Base-by-base conservation (phyloP, 108 stramenopile genomes). In the Chaetoceros tenuissimus region DNA sequence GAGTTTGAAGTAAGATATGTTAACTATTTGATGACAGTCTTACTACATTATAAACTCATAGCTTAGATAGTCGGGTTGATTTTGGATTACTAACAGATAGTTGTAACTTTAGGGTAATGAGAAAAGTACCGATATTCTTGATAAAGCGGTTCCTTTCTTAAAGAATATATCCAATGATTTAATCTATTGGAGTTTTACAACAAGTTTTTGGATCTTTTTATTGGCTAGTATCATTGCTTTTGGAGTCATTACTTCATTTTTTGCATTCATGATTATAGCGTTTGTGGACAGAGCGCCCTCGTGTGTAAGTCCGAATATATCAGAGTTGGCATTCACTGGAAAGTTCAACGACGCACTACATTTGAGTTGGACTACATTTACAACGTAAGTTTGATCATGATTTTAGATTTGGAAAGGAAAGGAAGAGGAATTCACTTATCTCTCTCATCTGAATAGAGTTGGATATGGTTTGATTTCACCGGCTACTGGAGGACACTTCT, bases 311-410 rank as follows among this genome's bases (percentile, higher is more conserved):
- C 34, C 34, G 5, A 13, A 5, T 13, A 40, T 40, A 40, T 5
- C 34, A 40, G 34, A 40, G 48, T n/a, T 24, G 7, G 13, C 48
- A 7, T 49, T 24, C n/a, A 7, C 7, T 13, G 60, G 51, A 19
- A 3, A 19, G 1, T 78, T 71, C 53, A 47, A 49, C 24, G 73
- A 79, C 50, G 71, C 74, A 31, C 75, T 75, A 25, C 56, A 67
- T 1, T 56, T 79, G 21, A 62, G 60, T 7, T 79, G 78, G 78
- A 65, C 68, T 23, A 77, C 75, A 0, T 66, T 81, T 55, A 60
- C 65, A 16, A 81, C 80, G n/a, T n/a, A 45, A 45, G 44, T 17
- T 17, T 18, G 18, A 45, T 17, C 17, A 45, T 17, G 18, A 45
- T 18, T 45, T 18, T 45, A 45, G 44, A 45, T 18, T 18, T 18